Conservation (phyloP, 2,329 filamentous ascomycete genomes). For the Cadophora malorum region DNA sequence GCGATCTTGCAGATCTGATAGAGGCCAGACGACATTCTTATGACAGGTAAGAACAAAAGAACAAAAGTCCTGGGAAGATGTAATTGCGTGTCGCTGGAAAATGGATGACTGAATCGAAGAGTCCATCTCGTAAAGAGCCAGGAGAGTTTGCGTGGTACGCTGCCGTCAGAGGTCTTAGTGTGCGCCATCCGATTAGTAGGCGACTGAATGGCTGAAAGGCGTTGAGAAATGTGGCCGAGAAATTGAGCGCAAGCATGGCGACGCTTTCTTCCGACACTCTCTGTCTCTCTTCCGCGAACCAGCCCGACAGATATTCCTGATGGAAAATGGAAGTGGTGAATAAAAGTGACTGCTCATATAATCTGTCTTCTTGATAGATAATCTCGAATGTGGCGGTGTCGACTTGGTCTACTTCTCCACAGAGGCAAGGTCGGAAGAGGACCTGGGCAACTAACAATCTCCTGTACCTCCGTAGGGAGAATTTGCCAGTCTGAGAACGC, state of each 20-base stretch:
- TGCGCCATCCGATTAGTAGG: not conserved
- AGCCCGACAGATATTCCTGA: not conserved
- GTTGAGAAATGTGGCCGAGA: slow-evolving; percentile 6
- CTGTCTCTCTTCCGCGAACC: not conserved
- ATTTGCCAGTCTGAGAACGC: not conserved
- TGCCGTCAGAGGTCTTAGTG: not conserved
- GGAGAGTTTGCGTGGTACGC: not conserved
- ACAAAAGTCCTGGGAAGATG: not conserved
- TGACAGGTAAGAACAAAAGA: not conserved
- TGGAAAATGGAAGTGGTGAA: not conserved
- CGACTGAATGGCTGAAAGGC: not conserved
- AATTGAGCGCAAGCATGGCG: slow-evolving; percentile 10
- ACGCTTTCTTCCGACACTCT: not conserved
- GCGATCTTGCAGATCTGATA: not conserved
- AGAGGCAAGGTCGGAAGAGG: not conserved
- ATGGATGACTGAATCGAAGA: not conserved
- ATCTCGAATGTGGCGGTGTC: not conserved
- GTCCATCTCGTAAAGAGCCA: not conserved
- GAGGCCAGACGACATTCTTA: not conserved
- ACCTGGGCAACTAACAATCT: not conserved
- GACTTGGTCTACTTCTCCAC: not conserved
- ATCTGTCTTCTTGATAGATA: not conserved
- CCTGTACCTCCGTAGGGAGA: not conserved
- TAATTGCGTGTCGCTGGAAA: not conserved
- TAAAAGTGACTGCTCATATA: slow-evolving; percentile 6